phyloP scores from a whole-genome alignment of 208 protist genomes.

The Leishmania major region DNA sequence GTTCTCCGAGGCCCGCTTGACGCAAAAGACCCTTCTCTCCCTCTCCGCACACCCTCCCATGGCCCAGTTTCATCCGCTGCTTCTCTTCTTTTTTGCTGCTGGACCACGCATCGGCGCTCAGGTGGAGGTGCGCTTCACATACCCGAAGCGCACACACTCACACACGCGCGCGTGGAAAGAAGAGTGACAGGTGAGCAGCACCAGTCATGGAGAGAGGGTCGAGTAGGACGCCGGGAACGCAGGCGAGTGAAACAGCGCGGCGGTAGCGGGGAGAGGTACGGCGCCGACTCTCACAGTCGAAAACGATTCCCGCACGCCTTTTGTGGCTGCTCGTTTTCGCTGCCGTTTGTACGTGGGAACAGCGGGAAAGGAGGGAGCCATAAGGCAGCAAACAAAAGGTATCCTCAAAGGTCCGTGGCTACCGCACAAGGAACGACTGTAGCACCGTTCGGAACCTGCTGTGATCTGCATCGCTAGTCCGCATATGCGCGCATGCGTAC shows the following conservation, averaged over 20 bases:
- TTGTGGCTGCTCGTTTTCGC: background rate
- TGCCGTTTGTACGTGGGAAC: background rate
- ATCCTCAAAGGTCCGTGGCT: background rate
- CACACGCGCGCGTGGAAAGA: background rate
- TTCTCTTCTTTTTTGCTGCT: background rate
- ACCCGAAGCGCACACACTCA: background rate
- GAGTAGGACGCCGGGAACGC: background rate
- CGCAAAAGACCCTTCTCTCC: background rate
- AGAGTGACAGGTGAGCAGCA: background rate
- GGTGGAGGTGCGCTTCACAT: background rate
- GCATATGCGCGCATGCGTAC: background rate
- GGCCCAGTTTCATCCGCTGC: background rate
- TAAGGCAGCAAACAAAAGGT: background rate
- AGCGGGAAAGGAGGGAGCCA: background rate
- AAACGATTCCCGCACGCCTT: background rate
- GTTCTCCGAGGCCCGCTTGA: background rate
- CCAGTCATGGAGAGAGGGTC: background rate
- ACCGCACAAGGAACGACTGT: background rate
- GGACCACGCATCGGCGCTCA: background rate
- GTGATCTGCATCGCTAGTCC: background rate
- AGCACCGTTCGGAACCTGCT: background rate
- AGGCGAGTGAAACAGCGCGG: background rate
- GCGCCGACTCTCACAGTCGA: background rate
- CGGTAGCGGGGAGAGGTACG: background rate
- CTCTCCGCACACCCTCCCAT: background rate